These are phyloP conservation scores for Teunomyces panamensis DNA, from an alignment of 805 yeast genomes.

Conservation along the genomic window DNA sequence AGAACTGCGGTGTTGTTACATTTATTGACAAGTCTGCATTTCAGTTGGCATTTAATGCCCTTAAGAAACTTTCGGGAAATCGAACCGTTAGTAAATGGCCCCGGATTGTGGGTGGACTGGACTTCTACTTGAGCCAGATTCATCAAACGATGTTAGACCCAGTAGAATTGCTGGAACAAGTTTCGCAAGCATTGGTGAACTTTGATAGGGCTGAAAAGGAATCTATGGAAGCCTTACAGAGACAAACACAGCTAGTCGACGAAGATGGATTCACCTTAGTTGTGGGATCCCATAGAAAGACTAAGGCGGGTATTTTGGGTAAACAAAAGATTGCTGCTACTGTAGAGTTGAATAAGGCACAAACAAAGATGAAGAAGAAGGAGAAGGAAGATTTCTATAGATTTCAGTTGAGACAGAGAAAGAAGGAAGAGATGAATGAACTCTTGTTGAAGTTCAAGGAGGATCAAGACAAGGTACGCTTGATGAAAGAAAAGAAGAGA, in stretches of 20 bases:
- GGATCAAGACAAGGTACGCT: slow-evolving; percentile 82
- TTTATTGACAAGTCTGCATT: slow-evolving; percentile 71
- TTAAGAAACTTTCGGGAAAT: slow-evolving; percentile 46
- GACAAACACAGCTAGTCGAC: slow-evolving; percentile 65
- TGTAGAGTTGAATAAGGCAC: slow-evolving; percentile 33
- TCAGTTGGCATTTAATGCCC: slow-evolving; percentile 59
- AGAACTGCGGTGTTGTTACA: slow-evolving; percentile 68
- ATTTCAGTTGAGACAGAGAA: slow-evolving; percentile 91
- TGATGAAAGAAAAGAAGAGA: slow-evolving; percentile 75
- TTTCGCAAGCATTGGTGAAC: slow-evolving; percentile 58
- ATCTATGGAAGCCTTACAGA: slow-evolving; percentile 52
- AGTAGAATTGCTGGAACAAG: slow-evolving; percentile 50
- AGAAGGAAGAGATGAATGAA: slow-evolving; percentile 89
- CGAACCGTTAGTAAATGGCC: slow-evolving; percentile 37
- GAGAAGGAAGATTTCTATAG: slow-evolving; percentile 91
- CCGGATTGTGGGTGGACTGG: slow-evolving; percentile 25
- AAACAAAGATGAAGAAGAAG: slow-evolving; percentile 59
- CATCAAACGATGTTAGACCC: slow-evolving; percentile 43
- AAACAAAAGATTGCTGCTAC: slow-evolving; percentile 43
- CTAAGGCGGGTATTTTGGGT: slow-evolving; percentile 68
- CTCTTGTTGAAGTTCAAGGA: slow-evolving; percentile 78
- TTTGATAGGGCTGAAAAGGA: slow-evolving; percentile 72
- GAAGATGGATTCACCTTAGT: slow-evolving; percentile 94
- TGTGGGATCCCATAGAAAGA: slow-evolving; percentile 81
- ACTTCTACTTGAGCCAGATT: slow-evolving; percentile 40